phyloP scores from a whole-genome alignment of 176 grass and related monocot genomes.

The Aegilops tauschii region DNA sequence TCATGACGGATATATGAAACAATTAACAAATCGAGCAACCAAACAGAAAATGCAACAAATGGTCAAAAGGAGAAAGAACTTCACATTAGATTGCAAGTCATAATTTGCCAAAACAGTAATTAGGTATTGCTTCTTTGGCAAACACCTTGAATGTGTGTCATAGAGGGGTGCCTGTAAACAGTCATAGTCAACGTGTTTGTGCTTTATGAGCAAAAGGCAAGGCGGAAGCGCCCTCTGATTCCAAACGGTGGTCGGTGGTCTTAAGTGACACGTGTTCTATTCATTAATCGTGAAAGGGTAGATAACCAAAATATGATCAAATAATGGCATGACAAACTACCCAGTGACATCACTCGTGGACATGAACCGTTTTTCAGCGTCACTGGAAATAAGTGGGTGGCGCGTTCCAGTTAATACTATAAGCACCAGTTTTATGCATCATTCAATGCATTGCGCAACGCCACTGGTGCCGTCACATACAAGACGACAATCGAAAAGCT shows the following conservation, averaged over 20 bases:
- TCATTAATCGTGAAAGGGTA: background rate
- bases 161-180: background rate
- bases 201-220: background rate
- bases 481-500: background rate
- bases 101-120: background rate
- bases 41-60: background rate
- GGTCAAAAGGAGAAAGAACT: background rate
- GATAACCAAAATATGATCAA: background rate
- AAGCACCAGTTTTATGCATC: background rate
- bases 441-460: background rate
- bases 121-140: background rate
- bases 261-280: background rate
- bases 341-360: background rate
- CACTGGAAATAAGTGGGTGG: background rate
- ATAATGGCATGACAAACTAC: background rate
- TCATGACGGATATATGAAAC: background rate
- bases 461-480: no score
- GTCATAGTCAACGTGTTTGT: background rate
- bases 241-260: no score
- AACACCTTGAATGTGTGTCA: background rate
- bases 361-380: no score
- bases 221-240: no score
- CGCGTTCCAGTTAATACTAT: background rate
- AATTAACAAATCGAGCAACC: background rate
- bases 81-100: background rate